Percentiles rank a stretch among this genome's conserved stretches.
Evolutionary conservation across 257 asterid genomes (phyloP).

Genomic region (Przewalskia tangutica): DNA sequence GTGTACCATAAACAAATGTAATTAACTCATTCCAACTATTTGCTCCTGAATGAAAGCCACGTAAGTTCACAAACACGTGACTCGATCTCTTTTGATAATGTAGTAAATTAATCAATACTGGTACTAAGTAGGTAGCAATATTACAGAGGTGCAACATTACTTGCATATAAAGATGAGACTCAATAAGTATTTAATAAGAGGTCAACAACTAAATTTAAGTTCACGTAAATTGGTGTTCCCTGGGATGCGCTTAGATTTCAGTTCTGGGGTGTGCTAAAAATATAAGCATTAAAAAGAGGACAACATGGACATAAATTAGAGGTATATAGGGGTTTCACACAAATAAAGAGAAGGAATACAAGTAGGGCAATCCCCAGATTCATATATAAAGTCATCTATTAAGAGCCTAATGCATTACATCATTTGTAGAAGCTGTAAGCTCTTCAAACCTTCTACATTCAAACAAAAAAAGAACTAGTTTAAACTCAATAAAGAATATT

Average conservation of each 20-base stretch:
- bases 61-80: too few relatives aligned
- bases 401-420: background rate
- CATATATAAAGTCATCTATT: background rate
- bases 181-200: background rate
- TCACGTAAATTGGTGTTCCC: background rate
- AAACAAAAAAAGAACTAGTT: background rate
- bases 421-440: background rate
- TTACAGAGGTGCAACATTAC: background rate
- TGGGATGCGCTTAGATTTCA: background rate
- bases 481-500: background rate
- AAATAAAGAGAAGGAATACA: background rate
- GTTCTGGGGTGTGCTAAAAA: background rate
- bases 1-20: too few relatives aligned
- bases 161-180: background rate
- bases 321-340: background rate
- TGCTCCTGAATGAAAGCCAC: too few relatives aligned
- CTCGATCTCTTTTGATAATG: background rate
- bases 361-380: background rate
- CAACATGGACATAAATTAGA: background rate
- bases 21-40: too few relatives aligned
- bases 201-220: background rate
- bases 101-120: too few relatives aligned
- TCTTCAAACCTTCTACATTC: background rate
- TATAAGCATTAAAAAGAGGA: background rate
- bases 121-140: background rate